Percentiles rank a stretch among this genome's conserved stretches.
These are phyloP conservation scores for Puccinia novopanici DNA, from an alignment of 1,284 basidiomycete species.

Conservation along the genomic window DNA sequence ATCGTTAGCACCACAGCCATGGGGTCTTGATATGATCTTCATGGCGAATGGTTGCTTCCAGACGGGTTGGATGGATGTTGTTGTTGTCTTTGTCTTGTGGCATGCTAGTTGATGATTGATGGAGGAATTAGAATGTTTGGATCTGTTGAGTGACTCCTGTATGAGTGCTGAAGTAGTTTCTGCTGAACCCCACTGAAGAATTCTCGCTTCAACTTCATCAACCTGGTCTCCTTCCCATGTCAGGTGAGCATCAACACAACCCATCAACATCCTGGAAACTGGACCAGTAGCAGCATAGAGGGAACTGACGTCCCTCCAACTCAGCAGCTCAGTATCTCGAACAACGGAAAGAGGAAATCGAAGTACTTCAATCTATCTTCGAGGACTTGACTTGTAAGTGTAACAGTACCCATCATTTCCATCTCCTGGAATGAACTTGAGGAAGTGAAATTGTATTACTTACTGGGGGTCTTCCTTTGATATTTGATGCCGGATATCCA, in stretches of 20 bases:
- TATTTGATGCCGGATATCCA: not conserved
- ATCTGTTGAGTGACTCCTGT: no score
- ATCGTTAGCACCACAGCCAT: no score
- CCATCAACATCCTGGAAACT: not conserved
- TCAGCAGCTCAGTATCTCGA: conserved; percentile 22
- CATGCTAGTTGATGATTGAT: no score
- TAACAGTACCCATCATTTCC: not conserved
- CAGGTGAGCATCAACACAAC: conserved; percentile 10
- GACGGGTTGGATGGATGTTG: no score
- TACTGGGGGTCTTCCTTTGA: no score
- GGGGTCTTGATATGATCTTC: no score
- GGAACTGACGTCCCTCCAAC: not conserved
- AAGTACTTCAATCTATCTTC: conserved; percentile 41
- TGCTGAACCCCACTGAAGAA: no score
- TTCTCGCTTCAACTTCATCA: not conserved
- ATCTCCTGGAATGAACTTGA: not conserved
- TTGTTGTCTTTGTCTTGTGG: no score
- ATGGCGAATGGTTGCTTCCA: no score
- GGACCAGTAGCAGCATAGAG: not conserved
- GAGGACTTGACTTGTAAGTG: conserved; percentile 27
- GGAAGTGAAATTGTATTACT: not conserved
- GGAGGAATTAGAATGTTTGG: no score
- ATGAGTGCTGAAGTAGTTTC: no score
- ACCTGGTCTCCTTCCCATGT: conserved; percentile 10
- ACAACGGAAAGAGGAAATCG: conserved; percentile 40